phyloP scores from a whole-genome alignment of 257 asterid genomes.

The Parsonsia alboflavescens region DNA sequence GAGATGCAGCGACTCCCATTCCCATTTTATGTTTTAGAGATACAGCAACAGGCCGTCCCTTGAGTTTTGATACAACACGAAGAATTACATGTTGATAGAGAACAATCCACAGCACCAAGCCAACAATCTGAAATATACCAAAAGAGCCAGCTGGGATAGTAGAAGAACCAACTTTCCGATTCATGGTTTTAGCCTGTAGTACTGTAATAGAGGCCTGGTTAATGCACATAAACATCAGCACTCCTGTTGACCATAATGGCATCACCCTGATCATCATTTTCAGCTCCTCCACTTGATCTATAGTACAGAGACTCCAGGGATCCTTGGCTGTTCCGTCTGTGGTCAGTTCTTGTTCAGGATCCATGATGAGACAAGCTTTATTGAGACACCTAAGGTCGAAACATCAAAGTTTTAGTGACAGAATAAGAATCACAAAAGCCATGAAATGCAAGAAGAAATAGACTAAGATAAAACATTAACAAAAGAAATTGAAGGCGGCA shows the following conservation, averaged over 20 bases:
- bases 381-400: slow-evolving; percentile 51
- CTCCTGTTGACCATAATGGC: slow-evolving; percentile 74
- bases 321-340: slow-evolving; percentile 39
- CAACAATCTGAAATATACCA: slow-evolving; percentile 31
- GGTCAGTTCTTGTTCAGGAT: slow-evolving; percentile 34
- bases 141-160: slow-evolving; percentile 74
- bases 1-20: slow-evolving; percentile 56
- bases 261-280: slow-evolving; percentile 50
- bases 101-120: slow-evolving; percentile 49
- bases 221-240: slow-evolving; percentile 40
- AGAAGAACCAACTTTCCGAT: slow-evolving; percentile 39
- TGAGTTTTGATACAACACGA: slow-evolving; percentile 50
- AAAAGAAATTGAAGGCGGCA: neutral
- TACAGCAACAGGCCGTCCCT: slow-evolving; percentile 29
- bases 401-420: neutral
- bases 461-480: too few relatives aligned
- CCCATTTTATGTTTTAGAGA: slow-evolving; percentile 54
- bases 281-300: slow-evolving; percentile 74
- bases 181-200: slow-evolving; percentile 67
- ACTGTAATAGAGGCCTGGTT: slow-evolving; percentile 55
- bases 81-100: slow-evolving; percentile 52
- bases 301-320: slow-evolving; percentile 65
- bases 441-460: neutral
- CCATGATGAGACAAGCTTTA: slow-evolving; percentile 58
- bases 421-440: neutral